A percentile compares a stretch with the other conserved stretches of the same genome.
These are phyloP conservation scores for Kwoniella heveanensis DNA, from an alignment of 768 basidiomycete genomes.

Conservation along the genomic window DNA sequence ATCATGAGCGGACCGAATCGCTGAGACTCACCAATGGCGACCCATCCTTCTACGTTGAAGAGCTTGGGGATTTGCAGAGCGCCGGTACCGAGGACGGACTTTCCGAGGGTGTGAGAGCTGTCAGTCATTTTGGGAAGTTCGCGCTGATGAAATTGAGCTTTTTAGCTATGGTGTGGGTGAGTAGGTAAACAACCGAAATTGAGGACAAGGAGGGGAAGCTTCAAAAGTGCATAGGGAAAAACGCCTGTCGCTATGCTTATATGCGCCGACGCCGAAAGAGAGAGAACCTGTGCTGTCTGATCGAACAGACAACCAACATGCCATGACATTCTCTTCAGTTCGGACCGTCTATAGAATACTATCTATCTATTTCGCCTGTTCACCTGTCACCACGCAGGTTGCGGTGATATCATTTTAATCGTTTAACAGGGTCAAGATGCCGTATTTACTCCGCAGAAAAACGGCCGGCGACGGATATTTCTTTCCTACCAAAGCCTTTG, in stretches of 20 bases:
- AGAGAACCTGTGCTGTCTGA: too few relatives aligned
- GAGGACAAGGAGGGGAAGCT: too few relatives aligned
- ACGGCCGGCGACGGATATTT: not conserved
- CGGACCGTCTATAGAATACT: slow-evolving; percentile 2
- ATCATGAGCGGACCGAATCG: too few relatives aligned
- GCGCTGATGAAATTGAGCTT: too few relatives aligned
- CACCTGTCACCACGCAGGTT: not conserved
- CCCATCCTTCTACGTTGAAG: slow-evolving; percentile 52
- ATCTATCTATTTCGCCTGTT: too few relatives aligned
- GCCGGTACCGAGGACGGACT: slow-evolving; percentile 32
- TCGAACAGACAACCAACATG: too few relatives aligned
- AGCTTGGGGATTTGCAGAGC: slow-evolving; percentile 40
- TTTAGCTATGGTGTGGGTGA: not conserved
- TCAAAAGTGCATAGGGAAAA: too few relatives aligned
- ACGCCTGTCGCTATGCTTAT: too few relatives aligned
- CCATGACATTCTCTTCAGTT: too few relatives aligned
- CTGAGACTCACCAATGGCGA: slow-evolving; percentile 42
- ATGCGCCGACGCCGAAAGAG: too few relatives aligned
- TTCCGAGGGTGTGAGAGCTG: slow-evolving; percentile 21
- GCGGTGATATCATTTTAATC: not conserved
- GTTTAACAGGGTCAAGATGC: not conserved
- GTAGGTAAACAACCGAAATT: too few relatives aligned
- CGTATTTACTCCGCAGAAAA: not conserved
- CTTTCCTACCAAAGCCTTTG: not conserved
- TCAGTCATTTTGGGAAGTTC: slow-evolving; percentile 9